Conservation (phyloP, 345 rosid species). For the Populus nigra region DNA sequence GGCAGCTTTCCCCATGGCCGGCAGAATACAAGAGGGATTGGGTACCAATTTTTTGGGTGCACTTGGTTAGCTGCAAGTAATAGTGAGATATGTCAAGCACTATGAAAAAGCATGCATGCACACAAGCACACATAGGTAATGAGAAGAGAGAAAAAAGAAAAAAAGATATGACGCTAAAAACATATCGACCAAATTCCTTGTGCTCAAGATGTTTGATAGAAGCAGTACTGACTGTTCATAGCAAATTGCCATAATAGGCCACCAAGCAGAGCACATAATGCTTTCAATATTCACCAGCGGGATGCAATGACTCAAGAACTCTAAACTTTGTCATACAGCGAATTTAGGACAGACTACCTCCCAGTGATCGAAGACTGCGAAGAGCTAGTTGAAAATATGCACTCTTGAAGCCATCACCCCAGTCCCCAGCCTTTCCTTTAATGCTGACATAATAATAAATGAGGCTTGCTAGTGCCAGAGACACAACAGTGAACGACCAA, state of each 20-base stretch:
- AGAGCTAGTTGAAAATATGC: constrained; percentile 99
- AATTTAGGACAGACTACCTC: constrained; percentile 53
- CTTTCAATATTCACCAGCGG: neutral
- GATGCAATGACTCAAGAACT: neutral
- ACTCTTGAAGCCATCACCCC: constrained; percentile 99
- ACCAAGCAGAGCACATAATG: neutral
- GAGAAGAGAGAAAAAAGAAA: too few relatives aligned
- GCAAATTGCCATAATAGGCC: neutral
- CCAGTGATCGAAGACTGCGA: constrained; percentile 96
- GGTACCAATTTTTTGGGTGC: constrained; percentile 99
- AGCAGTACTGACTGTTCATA: neutral
- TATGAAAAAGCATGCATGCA: neutral
- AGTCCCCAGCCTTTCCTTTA: constrained; percentile 99
- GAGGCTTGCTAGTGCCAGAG: constrained; percentile 96
- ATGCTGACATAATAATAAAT: constrained; percentile 94
- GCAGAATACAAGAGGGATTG: constrained; percentile 94
- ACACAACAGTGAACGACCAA: constrained; percentile 88
- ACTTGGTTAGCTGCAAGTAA: constrained; percentile 84
- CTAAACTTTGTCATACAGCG: neutral
- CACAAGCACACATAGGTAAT: neutral
- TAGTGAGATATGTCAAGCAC: constrained; percentile 3
- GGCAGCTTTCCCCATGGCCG: constrained; percentile 99
- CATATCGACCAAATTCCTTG: neutral
- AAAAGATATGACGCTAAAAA: neutral
- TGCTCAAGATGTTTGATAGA: neutral